Conservation (phyloP, 179 eudicot genomes). For the Corrigiola litoralis region DNA sequence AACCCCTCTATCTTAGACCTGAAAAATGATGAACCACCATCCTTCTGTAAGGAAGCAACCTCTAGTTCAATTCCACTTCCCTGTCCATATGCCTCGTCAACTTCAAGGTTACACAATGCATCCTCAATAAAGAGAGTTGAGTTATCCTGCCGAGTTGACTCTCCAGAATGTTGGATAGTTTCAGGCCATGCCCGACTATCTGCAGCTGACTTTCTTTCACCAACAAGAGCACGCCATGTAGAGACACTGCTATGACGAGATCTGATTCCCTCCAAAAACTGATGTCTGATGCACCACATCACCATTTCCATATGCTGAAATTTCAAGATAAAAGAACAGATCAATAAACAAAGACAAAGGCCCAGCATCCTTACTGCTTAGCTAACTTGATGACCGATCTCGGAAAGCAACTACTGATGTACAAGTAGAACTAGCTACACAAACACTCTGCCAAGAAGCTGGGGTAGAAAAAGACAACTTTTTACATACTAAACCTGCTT, state of each 20-base stretch:
- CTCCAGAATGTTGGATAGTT: slow-evolving; percentile 35
- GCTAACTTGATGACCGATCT: not conserved
- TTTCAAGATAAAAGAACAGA: slow-evolving; percentile 15
- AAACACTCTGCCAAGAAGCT: not conserved
- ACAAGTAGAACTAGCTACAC: not conserved
- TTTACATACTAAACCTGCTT: slow-evolving; percentile 66
- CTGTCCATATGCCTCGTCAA: slow-evolving; percentile 44
- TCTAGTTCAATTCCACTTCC: slow-evolving; percentile 45
- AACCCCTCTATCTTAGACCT: slow-evolving; percentile 62
- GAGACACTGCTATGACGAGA: slow-evolving; percentile 42
- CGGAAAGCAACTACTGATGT: not conserved
- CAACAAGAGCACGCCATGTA: slow-evolving; percentile 62
- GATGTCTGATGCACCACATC: slow-evolving; percentile 83
- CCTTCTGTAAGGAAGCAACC: slow-evolving; percentile 62
- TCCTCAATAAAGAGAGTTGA: slow-evolving; percentile 88
- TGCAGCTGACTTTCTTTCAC: slow-evolving; percentile 79
- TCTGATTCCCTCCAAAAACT: slow-evolving; percentile 63
- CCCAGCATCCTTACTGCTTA: not conserved
- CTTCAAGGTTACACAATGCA: slow-evolving; percentile 80
- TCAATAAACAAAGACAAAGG: not conserved
- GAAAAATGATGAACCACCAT: slow-evolving; percentile 53
- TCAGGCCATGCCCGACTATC: slow-evolving; percentile 83
- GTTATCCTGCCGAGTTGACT: slow-evolving; percentile 26
- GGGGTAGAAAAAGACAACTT: slow-evolving; percentile 5
- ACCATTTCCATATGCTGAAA: slow-evolving; percentile 92